phyloP scores from a whole-genome alignment of 2,329 filamentous ascomycete genomes.

The Pezicula neosporulosa region DNA sequence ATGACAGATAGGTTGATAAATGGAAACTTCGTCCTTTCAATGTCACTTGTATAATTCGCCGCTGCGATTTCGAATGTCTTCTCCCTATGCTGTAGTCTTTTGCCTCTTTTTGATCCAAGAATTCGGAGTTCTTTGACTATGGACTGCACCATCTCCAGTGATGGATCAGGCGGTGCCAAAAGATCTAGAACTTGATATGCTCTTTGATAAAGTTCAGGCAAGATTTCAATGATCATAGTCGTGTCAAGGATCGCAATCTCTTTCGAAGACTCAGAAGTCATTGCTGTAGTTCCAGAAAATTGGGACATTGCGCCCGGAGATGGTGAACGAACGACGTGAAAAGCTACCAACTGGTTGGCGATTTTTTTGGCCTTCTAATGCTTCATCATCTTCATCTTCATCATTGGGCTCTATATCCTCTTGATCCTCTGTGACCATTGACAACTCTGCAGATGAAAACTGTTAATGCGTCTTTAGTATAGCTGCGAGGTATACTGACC shows the following conservation, averaged over 20 bases:
- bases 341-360: neutral
- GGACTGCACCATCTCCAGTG: constrained; percentile 24
- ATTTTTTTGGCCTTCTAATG: neutral
- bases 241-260: constrained; percentile 29
- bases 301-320: constrained; percentile 16
- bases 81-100: constrained; percentile 10
- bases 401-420: constrained; percentile 6
- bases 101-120: constrained; percentile 11
- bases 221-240: constrained; percentile 32
- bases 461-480: constrained; percentile 1
- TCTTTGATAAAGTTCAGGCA: constrained; percentile 33
- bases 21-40: constrained; percentile 5
- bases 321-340: constrained; percentile 3
- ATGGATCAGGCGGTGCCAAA: constrained; percentile 26
- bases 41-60: constrained; percentile 8
- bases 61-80: constrained; percentile 10
- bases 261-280: constrained; percentile 7
- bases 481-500: constrained; percentile 7
- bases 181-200: constrained; percentile 33
- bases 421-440: constrained; percentile 21
- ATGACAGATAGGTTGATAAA: constrained; percentile 34
- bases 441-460: constrained; percentile 18
- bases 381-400: neutral
- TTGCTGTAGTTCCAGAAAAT: constrained; percentile 21
- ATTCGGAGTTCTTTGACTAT: constrained; percentile 26